phyloP scores from a whole-genome alignment of 768 basidiomycete species.

The Leccinum rimulosum region DNA sequence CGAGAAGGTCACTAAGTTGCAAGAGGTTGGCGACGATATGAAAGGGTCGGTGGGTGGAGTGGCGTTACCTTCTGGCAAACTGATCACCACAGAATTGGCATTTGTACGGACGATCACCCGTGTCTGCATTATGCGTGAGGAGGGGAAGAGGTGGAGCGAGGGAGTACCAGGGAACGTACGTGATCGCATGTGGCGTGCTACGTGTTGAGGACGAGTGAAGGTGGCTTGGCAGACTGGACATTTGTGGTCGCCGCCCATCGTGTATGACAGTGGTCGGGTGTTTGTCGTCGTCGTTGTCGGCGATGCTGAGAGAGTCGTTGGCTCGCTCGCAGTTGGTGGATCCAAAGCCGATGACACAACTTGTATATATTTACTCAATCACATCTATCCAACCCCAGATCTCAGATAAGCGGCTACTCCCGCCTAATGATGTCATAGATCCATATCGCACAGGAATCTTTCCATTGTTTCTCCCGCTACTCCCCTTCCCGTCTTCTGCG shows the following conservation, averaged over 20 bases:
- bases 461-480: background rate
- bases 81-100: conserved; percentile 88
- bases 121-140: conserved; percentile 49
- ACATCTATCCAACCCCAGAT: conserved; percentile 30
- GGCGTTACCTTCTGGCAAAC: conserved; percentile 72
- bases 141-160: conserved; percentile 21
- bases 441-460: background rate
- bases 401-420: conserved; percentile 32
- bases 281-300: conserved; percentile 5
- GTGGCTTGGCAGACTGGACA: conserved; percentile 86
- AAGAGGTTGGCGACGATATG: conserved; percentile 7
- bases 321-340: conserved; percentile 24
- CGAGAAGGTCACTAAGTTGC: conserved; percentile 69
- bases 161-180: conserved; percentile 50
- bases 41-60: conserved; percentile 5
- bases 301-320: conserved; percentile 19
- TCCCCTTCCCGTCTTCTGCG: background rate
- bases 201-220: conserved; percentile 88
- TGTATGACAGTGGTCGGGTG: background rate
- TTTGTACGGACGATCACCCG: conserved; percentile 87
- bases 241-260: conserved; percentile 81
- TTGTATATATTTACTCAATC: conserved; percentile 38
- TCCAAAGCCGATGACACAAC: conserved; percentile 34
- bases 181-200: conserved; percentile 86
- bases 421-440: conserved; percentile 32